phyloP scores from a whole-genome alignment of 108 stramenopile species.

The Aureococcus anophagefferens region DNA sequence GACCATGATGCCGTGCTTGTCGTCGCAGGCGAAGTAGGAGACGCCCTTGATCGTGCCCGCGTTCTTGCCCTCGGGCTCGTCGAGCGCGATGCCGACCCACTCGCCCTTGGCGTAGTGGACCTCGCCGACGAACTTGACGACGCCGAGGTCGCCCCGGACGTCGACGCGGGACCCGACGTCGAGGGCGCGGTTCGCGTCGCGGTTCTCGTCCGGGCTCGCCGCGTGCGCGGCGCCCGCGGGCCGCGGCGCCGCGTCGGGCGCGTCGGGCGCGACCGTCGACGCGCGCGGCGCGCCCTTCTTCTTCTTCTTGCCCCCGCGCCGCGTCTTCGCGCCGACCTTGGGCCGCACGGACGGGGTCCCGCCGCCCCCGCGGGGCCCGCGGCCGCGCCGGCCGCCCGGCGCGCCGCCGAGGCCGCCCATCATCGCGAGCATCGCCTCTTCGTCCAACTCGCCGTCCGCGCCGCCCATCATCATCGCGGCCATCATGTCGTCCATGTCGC shows the following conservation, averaged over 20 bases:
- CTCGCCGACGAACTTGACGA: slow-evolving; percentile 19
- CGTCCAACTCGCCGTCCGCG: background rate
- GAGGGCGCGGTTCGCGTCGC: background rate
- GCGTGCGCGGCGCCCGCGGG: background rate
- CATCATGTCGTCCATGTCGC: slow-evolving; percentile 1
- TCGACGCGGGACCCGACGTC: slow-evolving; percentile 7
- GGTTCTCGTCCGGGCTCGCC: background rate
- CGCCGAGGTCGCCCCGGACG: slow-evolving; percentile 5
- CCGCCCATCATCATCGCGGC: slow-evolving; percentile 1
- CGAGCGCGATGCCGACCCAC: slow-evolving; percentile 38
- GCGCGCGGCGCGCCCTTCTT: background rate
- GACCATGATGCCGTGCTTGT: slow-evolving; percentile 26
- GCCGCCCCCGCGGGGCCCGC: background rate
- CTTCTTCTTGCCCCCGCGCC: slow-evolving; percentile 4
- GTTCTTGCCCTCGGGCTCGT: slow-evolving; percentile 33
- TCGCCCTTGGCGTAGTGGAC: slow-evolving; percentile 33
- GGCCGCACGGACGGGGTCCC: no score
- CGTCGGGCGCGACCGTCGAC: background rate
- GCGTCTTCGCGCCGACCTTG: background rate
- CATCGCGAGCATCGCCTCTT: background rate
- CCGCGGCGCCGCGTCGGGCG: background rate
- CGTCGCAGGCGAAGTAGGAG: slow-evolving; percentile 28
- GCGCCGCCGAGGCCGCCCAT: background rate
- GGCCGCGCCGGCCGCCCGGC: background rate
- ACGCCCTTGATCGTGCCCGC: slow-evolving; percentile 29